A percentile compares a stretch with the other conserved stretches of the same genome.
Conservation (phyloP, 176 grass and related monocot species). For the Aegilops sharonensis region DNA sequence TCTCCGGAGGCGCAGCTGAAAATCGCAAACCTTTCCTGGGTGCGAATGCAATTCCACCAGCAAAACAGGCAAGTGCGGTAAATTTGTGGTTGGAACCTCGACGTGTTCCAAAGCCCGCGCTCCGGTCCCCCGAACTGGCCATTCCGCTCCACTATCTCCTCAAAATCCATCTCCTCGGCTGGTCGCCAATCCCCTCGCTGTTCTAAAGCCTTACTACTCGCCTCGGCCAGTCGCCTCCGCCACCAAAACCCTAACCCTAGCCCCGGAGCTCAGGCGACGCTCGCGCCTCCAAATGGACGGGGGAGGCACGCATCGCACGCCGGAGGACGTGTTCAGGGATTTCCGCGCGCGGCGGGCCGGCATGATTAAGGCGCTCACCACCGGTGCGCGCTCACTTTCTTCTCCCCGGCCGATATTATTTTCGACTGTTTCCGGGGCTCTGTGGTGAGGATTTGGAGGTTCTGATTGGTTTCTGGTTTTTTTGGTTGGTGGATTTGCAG, state of each 20-base stretch:
- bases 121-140: conserved; percentile 11
- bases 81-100: neutral
- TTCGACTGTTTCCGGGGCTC: neutral
- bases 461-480: conserved; percentile 21
- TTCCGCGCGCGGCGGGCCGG: conserved; percentile 81
- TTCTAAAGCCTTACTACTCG: conserved; percentile 21
- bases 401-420: neutral
- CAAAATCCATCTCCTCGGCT: conserved; percentile 26
- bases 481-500: conserved; percentile 43
- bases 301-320: conserved; percentile 56
- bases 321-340: conserved; percentile 95
- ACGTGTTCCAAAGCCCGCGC: conserved; percentile 16
- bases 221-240: neutral
- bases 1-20: too few relatives aligned
- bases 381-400: conserved; percentile 32
- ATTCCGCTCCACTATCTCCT: conserved; percentile 1
- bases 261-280: conserved; percentile 1
- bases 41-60: neutral
- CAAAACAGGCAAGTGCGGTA: neutral
- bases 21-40: neutral
- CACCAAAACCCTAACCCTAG: conserved; percentile 67
- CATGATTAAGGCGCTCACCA: conserved; percentile 93
- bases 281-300: conserved; percentile 36
- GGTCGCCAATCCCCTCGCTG: conserved; percentile 9
- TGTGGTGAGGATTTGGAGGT: neutral